A percentile compares a stretch with the other conserved stretches of the same genome.
Conservation (phyloP, 2,329 filamentous ascomycete species). For the Amylocarpus encephaloides region DNA sequence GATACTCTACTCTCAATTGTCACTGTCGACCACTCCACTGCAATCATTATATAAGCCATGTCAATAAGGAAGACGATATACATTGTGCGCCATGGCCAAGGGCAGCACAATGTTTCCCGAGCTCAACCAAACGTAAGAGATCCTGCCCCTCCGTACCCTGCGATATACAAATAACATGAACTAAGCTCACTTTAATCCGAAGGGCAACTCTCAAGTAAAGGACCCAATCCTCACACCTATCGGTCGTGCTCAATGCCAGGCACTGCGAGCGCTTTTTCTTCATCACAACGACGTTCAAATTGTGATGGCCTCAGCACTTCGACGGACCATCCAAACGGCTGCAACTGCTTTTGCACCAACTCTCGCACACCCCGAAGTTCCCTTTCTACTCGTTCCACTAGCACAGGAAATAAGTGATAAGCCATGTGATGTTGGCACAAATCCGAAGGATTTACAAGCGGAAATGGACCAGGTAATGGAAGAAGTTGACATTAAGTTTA, state of each 20-base stretch:
- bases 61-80: constrained; percentile 12
- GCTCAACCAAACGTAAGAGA: not conserved
- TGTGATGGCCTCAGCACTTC: constrained; percentile 70
- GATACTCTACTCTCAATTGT: too few relatives aligned
- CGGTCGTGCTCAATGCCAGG: constrained; percentile 67
- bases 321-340: constrained; percentile 72
- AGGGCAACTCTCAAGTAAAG: constrained; percentile 14
- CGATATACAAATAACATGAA: not conserved
- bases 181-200: constrained; percentile 2
- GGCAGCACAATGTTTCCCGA: constrained; percentile 64
- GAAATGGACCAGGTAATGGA: constrained; percentile 6
- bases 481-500: constrained; percentile 11
- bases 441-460: constrained; percentile 3
- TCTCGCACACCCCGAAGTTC: constrained; percentile 8
- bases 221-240: constrained; percentile 71
- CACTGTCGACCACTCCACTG: too few relatives aligned
- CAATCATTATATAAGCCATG: not conserved
- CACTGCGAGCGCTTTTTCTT: constrained; percentile 56
- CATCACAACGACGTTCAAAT: constrained; percentile 58
- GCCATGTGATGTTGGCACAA: constrained; percentile 17
- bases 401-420: constrained; percentile 17
- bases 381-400: constrained; percentile 12
- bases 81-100: constrained; percentile 63
- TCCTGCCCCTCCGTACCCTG: not conserved
- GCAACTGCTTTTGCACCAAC: constrained; percentile 51